Conservation (phyloP, 805 yeast genomes). For the Sugiyamaella americana region DNA sequence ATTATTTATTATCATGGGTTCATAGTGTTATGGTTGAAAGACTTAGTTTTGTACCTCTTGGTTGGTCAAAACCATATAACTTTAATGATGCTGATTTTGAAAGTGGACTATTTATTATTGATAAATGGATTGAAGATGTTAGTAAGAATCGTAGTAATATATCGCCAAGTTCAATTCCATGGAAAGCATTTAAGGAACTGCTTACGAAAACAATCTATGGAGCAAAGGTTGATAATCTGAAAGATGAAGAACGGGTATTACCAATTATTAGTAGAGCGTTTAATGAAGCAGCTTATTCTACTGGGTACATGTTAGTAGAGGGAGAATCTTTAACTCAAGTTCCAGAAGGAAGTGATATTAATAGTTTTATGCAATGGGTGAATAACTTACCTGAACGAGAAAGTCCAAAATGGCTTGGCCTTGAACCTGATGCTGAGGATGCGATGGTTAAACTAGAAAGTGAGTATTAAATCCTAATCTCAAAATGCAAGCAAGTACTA, state of each 20-base stretch:
- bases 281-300: constrained; percentile 20
- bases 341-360: constrained; percentile 43
- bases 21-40: constrained; percentile 60
- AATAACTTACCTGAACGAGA: constrained; percentile 44
- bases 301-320: constrained; percentile 29
- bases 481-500: neutral
- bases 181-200: constrained; percentile 46
- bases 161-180: constrained; percentile 45
- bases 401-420: constrained; percentile 50
- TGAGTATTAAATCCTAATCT: neutral
- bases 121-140: constrained; percentile 34
- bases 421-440: constrained; percentile 40
- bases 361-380: constrained; percentile 45
- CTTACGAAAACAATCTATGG: constrained; percentile 59
- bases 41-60: constrained; percentile 53
- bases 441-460: constrained; percentile 17
- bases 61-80: constrained; percentile 58
- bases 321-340: constrained; percentile 26
- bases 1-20: constrained; percentile 59
- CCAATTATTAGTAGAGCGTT: constrained; percentile 16
- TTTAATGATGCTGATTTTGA: constrained; percentile 67
- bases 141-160: constrained; percentile 33
- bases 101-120: constrained; percentile 42
- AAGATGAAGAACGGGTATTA: constrained; percentile 19
- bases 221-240: constrained; percentile 30